Base-by-base conservation (phyloP, 306 rosid genomes). In the Lathyrus sativus region DNA sequence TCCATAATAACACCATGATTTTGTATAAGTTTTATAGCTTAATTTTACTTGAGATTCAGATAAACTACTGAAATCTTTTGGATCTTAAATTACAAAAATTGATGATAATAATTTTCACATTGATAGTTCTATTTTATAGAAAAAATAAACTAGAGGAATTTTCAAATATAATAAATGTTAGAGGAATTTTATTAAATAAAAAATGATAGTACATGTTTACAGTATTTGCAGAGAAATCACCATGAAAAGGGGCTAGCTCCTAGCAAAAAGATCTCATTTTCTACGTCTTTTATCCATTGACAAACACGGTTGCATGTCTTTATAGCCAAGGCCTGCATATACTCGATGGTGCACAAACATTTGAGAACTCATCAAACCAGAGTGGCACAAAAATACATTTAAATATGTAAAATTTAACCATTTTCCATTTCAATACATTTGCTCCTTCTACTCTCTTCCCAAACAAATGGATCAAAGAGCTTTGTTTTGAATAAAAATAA, bases 211-310 rank as follows among this genome's bases (percentile, higher is more conserved):
- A 90, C 90, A 88, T 68, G 71, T 68, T 72, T 81, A 83, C 91
- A 85, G 45, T 63, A 61, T 51, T 57, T 59, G 67, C 35, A 41
- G 49, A 74, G 64, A 46, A 78, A 68, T 93, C 87, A 93, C 99
- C 99, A 93, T 62, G 99, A 93, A 80, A 93, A 90, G 71, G 99
- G 99, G 88, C 97, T 93, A 62, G 97, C 93, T 79, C 99, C 99
- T 76, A 90, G 88, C 90, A 93, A 87, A 83, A 93, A 93, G 45
- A 93, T 85, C 74, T 93, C 99, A 22, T 90, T 90, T 78, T 93
- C 99, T 18, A 93, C 95, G 28, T 93, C 99, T 81, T 90, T 90
- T 62, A 93, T 87, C 99, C 99, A 93, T 77, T 90, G 99, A 83
- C 96, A 90, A 76, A 93, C 95, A 65, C 83, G 89, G 82, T 90